Evolutionary conservation across 1,284 basidiomycete species (phyloP).

Genomic region (Ustilago loliicola): DNA sequence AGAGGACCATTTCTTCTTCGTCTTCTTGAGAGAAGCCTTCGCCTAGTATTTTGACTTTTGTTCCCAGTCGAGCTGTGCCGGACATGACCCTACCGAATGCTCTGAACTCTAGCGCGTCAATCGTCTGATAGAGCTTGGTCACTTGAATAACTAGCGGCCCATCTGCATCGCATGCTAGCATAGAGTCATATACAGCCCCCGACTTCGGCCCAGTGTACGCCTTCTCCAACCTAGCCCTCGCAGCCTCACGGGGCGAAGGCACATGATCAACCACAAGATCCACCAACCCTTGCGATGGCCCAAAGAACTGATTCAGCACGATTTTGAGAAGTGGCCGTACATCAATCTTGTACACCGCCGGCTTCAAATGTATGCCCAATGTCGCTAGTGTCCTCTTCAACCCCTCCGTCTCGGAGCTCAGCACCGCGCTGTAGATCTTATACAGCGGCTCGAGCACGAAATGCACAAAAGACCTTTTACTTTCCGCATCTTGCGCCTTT

Average conservation of each 20-base stretch:
- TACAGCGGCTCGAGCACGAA: slow-evolving; percentile 97
- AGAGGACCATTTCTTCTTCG: slow-evolving; percentile 95
- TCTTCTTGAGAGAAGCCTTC: slow-evolving; percentile 97
- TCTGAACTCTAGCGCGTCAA: slow-evolving; percentile 93
- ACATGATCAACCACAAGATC: slow-evolving; percentile 92
- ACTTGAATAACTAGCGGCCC: slow-evolving; percentile 93
- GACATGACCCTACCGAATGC: slow-evolving; percentile 95
- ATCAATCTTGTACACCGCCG: slow-evolving; percentile 97
- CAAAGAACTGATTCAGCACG: slow-evolving; percentile 95
- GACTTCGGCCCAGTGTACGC: slow-evolving; percentile 53
- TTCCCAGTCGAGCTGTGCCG: slow-evolving; percentile 86
- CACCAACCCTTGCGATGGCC: slow-evolving; percentile 83
- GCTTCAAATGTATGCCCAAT: slow-evolving; percentile 88
- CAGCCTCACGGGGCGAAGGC: slow-evolving; percentile 83
- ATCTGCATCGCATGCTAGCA: slow-evolving; percentile 85
- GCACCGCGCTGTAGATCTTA: slow-evolving; percentile 93
- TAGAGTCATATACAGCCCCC: slow-evolving; percentile 75
- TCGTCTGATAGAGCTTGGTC: slow-evolving; percentile 93
- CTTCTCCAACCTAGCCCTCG: slow-evolving; percentile 78
- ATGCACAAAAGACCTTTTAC: slow-evolving; percentile 89
- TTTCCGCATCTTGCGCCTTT: slow-evolving; percentile 84
- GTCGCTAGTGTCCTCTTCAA: slow-evolving; percentile 84
- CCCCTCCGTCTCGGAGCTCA: slow-evolving; percentile 88
- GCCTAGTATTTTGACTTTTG: slow-evolving; percentile 92
- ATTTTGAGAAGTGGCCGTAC: slow-evolving; percentile 93